phyloP scores from a whole-genome alignment of 139 green algal species.

The Coccomyxa sp. region DNA sequence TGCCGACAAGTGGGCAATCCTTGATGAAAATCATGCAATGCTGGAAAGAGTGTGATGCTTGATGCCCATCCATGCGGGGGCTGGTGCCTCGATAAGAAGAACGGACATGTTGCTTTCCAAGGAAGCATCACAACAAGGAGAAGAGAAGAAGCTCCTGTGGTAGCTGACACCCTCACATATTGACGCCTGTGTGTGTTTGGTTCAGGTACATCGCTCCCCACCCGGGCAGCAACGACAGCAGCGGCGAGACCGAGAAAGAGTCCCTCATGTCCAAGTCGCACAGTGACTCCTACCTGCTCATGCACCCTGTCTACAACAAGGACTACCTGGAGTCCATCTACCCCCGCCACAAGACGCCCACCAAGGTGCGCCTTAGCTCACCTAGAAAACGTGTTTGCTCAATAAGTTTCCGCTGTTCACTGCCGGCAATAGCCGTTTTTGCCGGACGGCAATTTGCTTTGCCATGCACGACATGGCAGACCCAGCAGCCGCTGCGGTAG shows the following conservation, averaged over 20 bases:
- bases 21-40: no score
- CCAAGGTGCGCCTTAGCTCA: slow-evolving; percentile 33
- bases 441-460: not conserved
- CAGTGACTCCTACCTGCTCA: not conserved
- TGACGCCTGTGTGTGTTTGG: no score
- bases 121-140: no score
- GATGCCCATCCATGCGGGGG: no score
- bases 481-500: not conserved
- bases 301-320: slow-evolving; percentile 53
- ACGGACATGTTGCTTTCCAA: no score
- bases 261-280: not conserved
- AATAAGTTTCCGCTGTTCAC: not conserved
- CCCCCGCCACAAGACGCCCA: slow-evolving; percentile 44
- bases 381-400: not conserved
- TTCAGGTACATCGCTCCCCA: slow-evolving; percentile 11
- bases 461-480: not conserved
- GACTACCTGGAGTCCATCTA: slow-evolving; percentile 60
- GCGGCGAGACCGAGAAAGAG: no score
- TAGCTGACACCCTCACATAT: no score
- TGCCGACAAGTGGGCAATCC: no score
- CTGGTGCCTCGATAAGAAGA: no score
- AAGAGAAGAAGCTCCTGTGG: no score
- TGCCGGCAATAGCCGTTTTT: no score
- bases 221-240: not conserved
- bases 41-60: no score